Percentiles rank a stretch among this genome's conserved stretches.
Conservation (phyloP, 495 filamentous ascomycete genomes). For the Cercophora samala region DNA sequence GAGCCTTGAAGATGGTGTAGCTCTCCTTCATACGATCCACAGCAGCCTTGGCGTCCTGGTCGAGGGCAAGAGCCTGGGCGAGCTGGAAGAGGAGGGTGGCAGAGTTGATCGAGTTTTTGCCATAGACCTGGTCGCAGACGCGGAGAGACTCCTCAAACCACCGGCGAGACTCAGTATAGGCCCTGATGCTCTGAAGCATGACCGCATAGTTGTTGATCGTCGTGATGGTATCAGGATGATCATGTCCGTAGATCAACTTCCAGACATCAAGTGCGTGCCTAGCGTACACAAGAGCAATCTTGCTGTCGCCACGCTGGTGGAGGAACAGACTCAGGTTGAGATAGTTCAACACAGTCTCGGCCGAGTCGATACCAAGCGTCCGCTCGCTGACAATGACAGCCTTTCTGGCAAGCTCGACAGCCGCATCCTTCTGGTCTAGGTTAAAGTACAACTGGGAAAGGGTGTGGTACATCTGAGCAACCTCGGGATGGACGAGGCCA, state of each 20-base stretch:
- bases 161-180: slow-evolving; percentile 83
- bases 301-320: slow-evolving; percentile 84
- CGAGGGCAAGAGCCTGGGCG: slow-evolving; percentile 87
- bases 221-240: slow-evolving; percentile 96
- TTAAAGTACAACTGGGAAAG: slow-evolving; percentile 94
- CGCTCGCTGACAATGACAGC: slow-evolving; percentile 94
- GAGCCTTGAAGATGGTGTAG: slow-evolving; percentile 85
- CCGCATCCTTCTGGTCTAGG: slow-evolving; percentile 90
- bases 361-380: slow-evolving; percentile 88
- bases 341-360: slow-evolving; percentile 89
- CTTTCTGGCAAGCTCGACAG: slow-evolving; percentile 93
- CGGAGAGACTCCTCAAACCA: slow-evolving; percentile 94
- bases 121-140: slow-evolving; percentile 83
- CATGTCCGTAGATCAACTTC: slow-evolving; percentile 92
- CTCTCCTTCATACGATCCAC: slow-evolving; percentile 91
- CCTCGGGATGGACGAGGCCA: slow-evolving; percentile 93
- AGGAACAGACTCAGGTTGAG: slow-evolving; percentile 95
- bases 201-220: slow-evolving; percentile 98
- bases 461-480: slow-evolving; percentile 90
- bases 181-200: slow-evolving; percentile 92
- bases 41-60: slow-evolving; percentile 85
- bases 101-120: slow-evolving; percentile 81
- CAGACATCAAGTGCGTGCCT: slow-evolving; percentile 91
- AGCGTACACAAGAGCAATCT: slow-evolving; percentile 75
- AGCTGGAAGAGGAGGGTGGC: slow-evolving; percentile 97